Base-by-base conservation (phyloP, 1,284 basidiomycete genomes). In the Papiliotrema fonsecae region DNA sequence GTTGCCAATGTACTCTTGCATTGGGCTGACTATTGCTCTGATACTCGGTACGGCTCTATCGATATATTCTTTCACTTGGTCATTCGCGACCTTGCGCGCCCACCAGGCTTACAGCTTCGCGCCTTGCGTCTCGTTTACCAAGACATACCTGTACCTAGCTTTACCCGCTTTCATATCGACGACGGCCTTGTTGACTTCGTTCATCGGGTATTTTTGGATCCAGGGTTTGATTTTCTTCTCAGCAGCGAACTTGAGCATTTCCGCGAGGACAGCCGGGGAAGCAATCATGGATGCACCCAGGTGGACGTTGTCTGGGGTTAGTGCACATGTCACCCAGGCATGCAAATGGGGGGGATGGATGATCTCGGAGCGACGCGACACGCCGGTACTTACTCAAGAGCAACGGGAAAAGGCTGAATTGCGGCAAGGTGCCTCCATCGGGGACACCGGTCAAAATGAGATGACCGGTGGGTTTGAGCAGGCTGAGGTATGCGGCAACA, bases 151-250 rank as follows among this genome's bases (percentile, higher is more conserved):
- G 69, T 73, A 78, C 38, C 72, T 57, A 35, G 73, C 69, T 56
- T 77, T 73, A 49, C 75, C 75, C 18, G 65, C 67, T 40, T 73
- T 60, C 58, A 78, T 70, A 50, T 73, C 71, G 49, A 67, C 62
- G 24, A 78, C 65, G 16, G 75, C 76, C 62, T 74, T 57, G 56
- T 74, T 75, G 54, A 75, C 73, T 46, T 77, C 70, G 51, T 67
- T 62, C 70, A 79, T 72, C n/a, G 69, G 62, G 18, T 73, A 61
- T 52, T 75, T 73, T 64, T 76, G 67, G 61, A 75, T 62, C 72
- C 72, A 74, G 2, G 70, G 62, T 40, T 65, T 52, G 57, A 75
- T 59, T 28, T 64, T 49, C 52, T 75, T 57, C 39, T 64, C 61
- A 27, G 63, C 68, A 3, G 69, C 70, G 30, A 75, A 56, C 36